Percentiles rank a stretch among this genome's conserved stretches.
Conservation (phyloP, 1,139 yeast genomes). For the Zygosaccharomyces sapae region DNA sequence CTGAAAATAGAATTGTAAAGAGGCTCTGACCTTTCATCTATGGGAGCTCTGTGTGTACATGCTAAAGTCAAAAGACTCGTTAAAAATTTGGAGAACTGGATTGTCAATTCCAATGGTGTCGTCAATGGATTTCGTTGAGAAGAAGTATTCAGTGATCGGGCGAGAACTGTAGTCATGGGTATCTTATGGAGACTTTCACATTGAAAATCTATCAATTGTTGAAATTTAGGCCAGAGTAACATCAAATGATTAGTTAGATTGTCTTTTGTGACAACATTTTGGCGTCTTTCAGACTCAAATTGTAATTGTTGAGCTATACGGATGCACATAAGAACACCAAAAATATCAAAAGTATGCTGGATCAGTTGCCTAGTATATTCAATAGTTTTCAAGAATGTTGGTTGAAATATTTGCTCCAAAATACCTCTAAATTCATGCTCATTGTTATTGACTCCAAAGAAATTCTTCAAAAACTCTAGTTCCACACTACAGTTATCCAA, state of each 20-base stretch:
- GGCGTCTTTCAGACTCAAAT: slow-evolving; percentile 56
- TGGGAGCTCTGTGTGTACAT: slow-evolving; percentile 30
- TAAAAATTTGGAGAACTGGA: slow-evolving; percentile 72
- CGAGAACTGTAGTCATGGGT: slow-evolving; percentile 28
- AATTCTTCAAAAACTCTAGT: slow-evolving; percentile 66
- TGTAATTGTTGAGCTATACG: slow-evolving; percentile 64
- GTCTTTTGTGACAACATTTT: slow-evolving; percentile 69
- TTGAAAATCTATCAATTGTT: slow-evolving; percentile 67
- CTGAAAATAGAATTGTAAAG: slow-evolving; percentile 63
- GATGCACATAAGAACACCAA: slow-evolving; percentile 74
- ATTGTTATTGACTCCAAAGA: slow-evolving; percentile 49
- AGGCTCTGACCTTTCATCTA: slow-evolving; percentile 55
- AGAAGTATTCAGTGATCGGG: slow-evolving; percentile 28
- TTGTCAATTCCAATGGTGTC: slow-evolving; percentile 67
- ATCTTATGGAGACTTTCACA: slow-evolving; percentile 60
- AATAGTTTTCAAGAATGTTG: slow-evolving; percentile 51
- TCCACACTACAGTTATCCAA: slow-evolving; percentile 77
- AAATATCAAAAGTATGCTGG: slow-evolving; percentile 61
- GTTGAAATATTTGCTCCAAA: slow-evolving; percentile 46
- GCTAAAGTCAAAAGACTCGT: slow-evolving; percentile 66
- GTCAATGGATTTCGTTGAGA: slow-evolving; percentile 33
- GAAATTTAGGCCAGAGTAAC: slow-evolving; percentile 81
- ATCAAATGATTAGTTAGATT: slow-evolving; percentile 66
- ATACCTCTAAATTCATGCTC: slow-evolving; percentile 43
- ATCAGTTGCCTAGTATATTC: slow-evolving; percentile 50